Conservation (phyloP, 2,329 filamentous ascomycete species). For the Diplodia mutila region DNA sequence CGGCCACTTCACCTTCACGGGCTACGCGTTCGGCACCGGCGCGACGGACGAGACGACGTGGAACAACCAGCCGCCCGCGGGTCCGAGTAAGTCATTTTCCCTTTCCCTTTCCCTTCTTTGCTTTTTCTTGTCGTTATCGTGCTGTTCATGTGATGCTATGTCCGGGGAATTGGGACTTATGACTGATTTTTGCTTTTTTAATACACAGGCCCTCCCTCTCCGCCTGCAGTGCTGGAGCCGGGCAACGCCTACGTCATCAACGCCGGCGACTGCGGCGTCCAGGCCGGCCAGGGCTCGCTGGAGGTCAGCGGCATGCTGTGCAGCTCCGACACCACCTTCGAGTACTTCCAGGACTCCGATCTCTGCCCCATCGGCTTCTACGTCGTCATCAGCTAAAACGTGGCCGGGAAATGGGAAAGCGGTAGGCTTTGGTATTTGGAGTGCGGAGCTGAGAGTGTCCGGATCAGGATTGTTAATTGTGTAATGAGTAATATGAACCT, state of each 20-base stretch:
- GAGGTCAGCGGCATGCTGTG: slow-evolving; percentile 31
- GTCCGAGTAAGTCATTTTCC: slow-evolving; percentile 27
- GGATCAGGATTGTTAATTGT: background rate
- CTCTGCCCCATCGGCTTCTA: slow-evolving; percentile 33
- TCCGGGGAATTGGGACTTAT: background rate
- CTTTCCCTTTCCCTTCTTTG: background rate
- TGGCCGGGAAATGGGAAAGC: background rate
- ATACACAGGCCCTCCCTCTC: slow-evolving; percentile 27
- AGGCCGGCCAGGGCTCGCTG: slow-evolving; percentile 27
- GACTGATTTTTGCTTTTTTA: background rate
- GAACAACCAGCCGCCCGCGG: slow-evolving; percentile 31
- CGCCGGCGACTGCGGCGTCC: slow-evolving; percentile 28
- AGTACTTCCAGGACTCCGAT: slow-evolving; percentile 31
- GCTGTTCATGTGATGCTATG: background rate
- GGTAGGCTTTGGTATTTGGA: no score
- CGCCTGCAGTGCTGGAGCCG: slow-evolving; percentile 29
- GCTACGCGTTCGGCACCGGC: slow-evolving; percentile 30
- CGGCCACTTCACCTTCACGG: slow-evolving; percentile 32
- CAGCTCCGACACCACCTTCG: slow-evolving; percentile 30
- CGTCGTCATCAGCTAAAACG: slow-evolving; percentile 28
- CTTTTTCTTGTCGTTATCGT: no score
- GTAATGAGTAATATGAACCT: background rate
- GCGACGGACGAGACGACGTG: slow-evolving; percentile 29
- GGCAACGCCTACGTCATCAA: slow-evolving; percentile 32
- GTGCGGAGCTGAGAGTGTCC: background rate